Evolutionary conservation across 2,329 filamentous ascomycete genomes (phyloP), one percentile per base, ranked within the genome.

Genomic region (Aspergillus quadrilineatus): DNA sequence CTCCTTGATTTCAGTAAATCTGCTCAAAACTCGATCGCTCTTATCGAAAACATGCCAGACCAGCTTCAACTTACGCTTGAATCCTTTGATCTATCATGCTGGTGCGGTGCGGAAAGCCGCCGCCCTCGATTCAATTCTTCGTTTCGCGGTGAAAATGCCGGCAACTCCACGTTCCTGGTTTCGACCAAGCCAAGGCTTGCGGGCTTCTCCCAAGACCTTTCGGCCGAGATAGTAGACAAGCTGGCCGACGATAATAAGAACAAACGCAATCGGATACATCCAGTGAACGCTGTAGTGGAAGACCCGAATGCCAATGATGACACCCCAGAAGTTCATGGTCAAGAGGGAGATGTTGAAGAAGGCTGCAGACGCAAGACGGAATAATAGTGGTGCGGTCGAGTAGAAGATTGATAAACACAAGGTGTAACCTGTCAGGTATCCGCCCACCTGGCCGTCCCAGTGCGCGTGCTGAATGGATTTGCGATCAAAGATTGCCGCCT

Each of bases 301-400:
- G 48, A 97, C 89, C 70, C 87, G 83, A 64, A 95, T 85, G 49
- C 94, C 94, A 65, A 99, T 93, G 64, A 95, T 89, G 60, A 96
- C 89, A 63, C 92, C 92, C 94, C 94, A 99, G 78, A 97, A 97
- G 77, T 96, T 97, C 66, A 87, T 90, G 2, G 94, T 97, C 58
- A 99, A 80, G 63, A 99, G 80, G 6, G 89, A 93, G 68, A 97
- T 96, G 75, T 99, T 96, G 80, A 97, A 95, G 77, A 99, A 97
- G 17, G 92, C 93, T 2, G 94, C 94, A 14, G 85, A 89, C 29
- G 89, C 89, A 78, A 97, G 89, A 63, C 94, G 90, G 75, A 97
- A 87, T 61, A 99, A 82, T 53, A 97, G 77, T 0, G 94, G 94
- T 0, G 89, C 92, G 3, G 94, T 80, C 6, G 87, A 86, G 79